Percentiles rank a stretch among this genome's conserved stretches.
phyloP scores from a whole-genome alignment of 1,139 yeast species.

The Pichia sp. region DNA sequence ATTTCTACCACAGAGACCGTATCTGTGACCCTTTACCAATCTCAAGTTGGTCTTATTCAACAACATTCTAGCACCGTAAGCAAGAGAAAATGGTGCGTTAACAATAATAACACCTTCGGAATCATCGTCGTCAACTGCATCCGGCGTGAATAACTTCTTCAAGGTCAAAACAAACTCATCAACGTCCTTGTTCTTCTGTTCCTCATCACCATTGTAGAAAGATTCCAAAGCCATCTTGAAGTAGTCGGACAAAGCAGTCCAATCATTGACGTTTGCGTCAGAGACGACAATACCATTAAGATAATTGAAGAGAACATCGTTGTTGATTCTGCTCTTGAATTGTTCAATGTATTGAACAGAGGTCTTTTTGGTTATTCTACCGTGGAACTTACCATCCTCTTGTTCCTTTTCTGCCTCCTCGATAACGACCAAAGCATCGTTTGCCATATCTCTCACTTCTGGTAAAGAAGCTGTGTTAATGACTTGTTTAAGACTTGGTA shows the following conservation, averaged over 20 bases:
- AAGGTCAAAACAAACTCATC: constrained; percentile 44
- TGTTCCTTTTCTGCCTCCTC: constrained; percentile 71
- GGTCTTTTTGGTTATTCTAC: constrained; percentile 54
- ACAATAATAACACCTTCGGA: constrained; percentile 85
- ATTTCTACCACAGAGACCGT: constrained; percentile 96
- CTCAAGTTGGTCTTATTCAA: constrained; percentile 86
- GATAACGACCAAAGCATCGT: constrained; percentile 74
- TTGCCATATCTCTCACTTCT: constrained; percentile 91
- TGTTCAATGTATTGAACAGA: constrained; percentile 41
- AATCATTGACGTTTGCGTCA: constrained; percentile 87
- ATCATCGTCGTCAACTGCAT: constrained; percentile 44
- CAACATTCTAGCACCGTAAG: constrained; percentile 96
- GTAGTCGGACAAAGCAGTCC: constrained; percentile 64
- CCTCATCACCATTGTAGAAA: constrained; percentile 30
- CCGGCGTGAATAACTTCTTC: constrained; percentile 61
- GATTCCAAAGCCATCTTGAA: constrained; percentile 38
- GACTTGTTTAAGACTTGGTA: constrained; percentile 89
- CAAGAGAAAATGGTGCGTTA: constrained; percentile 89
- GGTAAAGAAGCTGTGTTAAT: constrained; percentile 89
- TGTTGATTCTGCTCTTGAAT: constrained; percentile 31
- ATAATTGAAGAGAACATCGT: constrained; percentile 39
- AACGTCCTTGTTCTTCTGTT: constrained; percentile 32
- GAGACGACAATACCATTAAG: constrained; percentile 50
- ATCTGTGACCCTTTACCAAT: constrained; percentile 89
- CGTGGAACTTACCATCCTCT: constrained; percentile 66